Evolutionary conservation across 768 basidiomycete species (phyloP), one percentile per base, ranked within the genome.

Genomic region (Psilocybe tampanensis): DNA sequence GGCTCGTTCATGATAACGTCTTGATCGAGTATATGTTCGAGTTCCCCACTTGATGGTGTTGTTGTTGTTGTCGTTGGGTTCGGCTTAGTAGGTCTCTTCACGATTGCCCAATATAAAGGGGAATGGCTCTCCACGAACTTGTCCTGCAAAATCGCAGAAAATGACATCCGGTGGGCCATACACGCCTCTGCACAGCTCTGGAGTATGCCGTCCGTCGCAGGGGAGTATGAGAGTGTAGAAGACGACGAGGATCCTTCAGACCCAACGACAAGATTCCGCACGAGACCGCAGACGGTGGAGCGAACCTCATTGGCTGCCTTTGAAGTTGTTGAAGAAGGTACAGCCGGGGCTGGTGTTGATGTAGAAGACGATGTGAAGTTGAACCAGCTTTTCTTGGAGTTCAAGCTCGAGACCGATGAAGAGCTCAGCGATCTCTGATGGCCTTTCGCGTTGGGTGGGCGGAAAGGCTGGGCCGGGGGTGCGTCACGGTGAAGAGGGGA

Each of bases 71-170:
- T n/a, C 18, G 19, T 54, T 17, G 6, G 39, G 19, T 54, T 17
- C 11, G 29, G 21, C 29, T 41, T 19, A 74, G 68, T 18, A 1
- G 76, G 77, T 1, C 78, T 79, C 55, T 87, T 88, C 24, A 90
- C 70, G 60, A 91, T 82, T 0, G 83, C 84, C 90, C 90, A 91
- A 66, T 90, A 91, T 1, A 91, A 64, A 0, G 87, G 84, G 0
- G 85, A 84, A 64, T 86, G 88, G 1, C 74, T 76, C 61, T 90
- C 89, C 39, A 90, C 81, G n/a, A 75, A 83, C 17, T 70, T 79
- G 26, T 89, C 85, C 61, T 89, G 88, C 2, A 91, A 70, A n/a
- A 91, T 66, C 0, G 72, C 58, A 0, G 85, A 75, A 36, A 91
- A 72, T 3, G 80, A 76, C 3, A 90, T 63, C 9, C 68, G 71